Evolutionary conservation across 331 rosid genomes (phyloP).

Genomic region (Arachis monticola): DNA sequence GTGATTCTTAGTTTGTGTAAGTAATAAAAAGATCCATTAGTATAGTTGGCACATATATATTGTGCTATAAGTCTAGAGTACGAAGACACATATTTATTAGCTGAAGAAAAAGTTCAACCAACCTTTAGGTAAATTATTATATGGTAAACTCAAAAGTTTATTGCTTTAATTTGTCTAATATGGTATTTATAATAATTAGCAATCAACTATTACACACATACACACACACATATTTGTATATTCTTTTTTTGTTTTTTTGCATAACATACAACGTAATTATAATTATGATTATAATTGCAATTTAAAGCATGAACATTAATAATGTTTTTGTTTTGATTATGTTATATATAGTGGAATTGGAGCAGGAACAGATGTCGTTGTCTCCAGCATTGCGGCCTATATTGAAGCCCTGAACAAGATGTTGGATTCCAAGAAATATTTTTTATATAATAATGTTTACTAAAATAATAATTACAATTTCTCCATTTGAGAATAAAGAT

Average conservation of each 20-base stretch:
- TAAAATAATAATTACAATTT: constrained; percentile 20
- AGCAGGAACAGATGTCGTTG: constrained; percentile 70
- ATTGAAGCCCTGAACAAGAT: constrained; percentile 73
- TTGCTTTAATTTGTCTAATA: neutral
- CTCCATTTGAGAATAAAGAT: constrained; percentile 27
- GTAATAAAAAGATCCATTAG: neutral
- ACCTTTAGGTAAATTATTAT: constrained; percentile 55
- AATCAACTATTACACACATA: too few relatives aligned
- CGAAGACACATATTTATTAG: neutral
- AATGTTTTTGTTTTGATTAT: too few relatives aligned
- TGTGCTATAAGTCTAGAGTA: too few relatives aligned
- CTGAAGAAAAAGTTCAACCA: constrained; percentile 51
- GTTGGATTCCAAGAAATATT: constrained; percentile 52
- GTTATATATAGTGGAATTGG: constrained; percentile 65
- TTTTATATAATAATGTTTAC: neutral
- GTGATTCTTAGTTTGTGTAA: neutral
- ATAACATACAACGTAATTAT: too few relatives aligned
- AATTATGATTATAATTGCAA: too few relatives aligned
- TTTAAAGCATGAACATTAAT: too few relatives aligned
- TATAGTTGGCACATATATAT: neutral
- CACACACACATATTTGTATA: too few relatives aligned
- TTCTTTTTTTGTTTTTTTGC: too few relatives aligned
- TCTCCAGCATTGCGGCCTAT: constrained; percentile 83
- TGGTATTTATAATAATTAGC: neutral
- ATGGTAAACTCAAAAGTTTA: neutral